Evolutionary conservation across 2,329 filamentous ascomycete species (phyloP).

Genomic region (Aspergillus hortae): DNA sequence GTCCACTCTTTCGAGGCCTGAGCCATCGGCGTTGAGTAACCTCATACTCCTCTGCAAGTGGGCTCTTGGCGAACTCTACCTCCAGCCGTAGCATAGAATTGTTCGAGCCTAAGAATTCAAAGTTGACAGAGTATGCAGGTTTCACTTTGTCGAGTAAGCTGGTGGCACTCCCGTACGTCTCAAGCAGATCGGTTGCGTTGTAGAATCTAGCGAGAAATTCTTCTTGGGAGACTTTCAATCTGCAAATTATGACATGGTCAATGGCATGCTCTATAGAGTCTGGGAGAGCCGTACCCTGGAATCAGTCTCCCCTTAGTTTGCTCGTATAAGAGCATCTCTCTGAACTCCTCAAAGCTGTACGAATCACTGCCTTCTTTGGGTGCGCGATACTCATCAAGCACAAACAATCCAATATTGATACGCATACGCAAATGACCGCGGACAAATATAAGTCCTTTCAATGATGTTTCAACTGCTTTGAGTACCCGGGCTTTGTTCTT

Average conservation of each 20-base stretch:
- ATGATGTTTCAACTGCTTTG: constrained; percentile 26
- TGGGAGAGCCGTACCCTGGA: constrained; percentile 30
- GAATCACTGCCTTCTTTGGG: constrained; percentile 21
- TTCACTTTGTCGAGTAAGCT: constrained; percentile 21
- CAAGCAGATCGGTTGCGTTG: constrained; percentile 26
- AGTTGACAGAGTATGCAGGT: constrained; percentile 37
- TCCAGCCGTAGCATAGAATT: constrained; percentile 36
- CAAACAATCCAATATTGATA: constrained; percentile 40
- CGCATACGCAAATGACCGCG: constrained; percentile 40
- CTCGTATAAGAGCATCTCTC: constrained; percentile 36
- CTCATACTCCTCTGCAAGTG: constrained; percentile 30
- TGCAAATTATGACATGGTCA: constrained; percentile 14
- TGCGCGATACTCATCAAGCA: constrained; percentile 34
- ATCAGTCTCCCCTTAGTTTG: constrained; percentile 36
- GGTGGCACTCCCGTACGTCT: constrained; percentile 19
- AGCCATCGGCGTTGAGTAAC: constrained; percentile 35
- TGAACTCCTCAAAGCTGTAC: constrained; percentile 39
- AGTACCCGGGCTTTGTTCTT: constrained; percentile 31
- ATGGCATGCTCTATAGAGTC: neutral
- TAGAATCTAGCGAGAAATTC: constrained; percentile 29
- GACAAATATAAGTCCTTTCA: constrained; percentile 30
- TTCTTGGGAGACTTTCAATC: constrained; percentile 20
- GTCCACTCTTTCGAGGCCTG: constrained; percentile 20
- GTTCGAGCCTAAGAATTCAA: constrained; percentile 35
- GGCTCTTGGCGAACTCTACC: constrained; percentile 29